These are phyloP conservation scores for Trametes versicolor DNA, from an alignment of 1,284 basidiomycete genomes.

Conservation along the genomic window DNA sequence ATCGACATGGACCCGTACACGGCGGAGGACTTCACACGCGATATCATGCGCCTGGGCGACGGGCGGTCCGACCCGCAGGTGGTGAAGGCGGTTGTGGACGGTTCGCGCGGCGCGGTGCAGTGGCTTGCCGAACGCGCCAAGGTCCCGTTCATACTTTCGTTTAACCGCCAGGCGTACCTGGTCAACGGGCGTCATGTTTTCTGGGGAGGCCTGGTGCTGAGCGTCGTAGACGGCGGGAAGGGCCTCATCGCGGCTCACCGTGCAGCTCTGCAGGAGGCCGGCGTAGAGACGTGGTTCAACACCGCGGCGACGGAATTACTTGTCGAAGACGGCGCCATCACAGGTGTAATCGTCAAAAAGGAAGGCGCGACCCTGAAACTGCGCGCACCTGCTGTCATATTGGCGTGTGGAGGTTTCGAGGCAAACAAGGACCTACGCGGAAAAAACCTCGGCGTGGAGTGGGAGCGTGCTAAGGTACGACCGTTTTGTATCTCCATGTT, in stretches of 20 bases:
- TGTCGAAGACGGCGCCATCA: slow-evolving; percentile 48
- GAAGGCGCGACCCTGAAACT: slow-evolving; percentile 50
- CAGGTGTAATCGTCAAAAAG: slow-evolving; percentile 56
- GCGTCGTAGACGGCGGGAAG: slow-evolving; percentile 70
- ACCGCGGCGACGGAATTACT: slow-evolving; percentile 57
- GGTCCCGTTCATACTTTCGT: slow-evolving; percentile 67
- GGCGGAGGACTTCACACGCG: slow-evolving; percentile 58
- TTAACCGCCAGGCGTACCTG: slow-evolving; percentile 73
- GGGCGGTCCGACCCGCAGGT: slow-evolving; percentile 58
- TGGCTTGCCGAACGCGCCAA: slow-evolving; percentile 64
- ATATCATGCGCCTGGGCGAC: slow-evolving; percentile 67
- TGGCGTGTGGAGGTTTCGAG: slow-evolving; percentile 75
- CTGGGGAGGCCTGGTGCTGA: slow-evolving; percentile 73
- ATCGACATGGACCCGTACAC: slow-evolving; percentile 72
- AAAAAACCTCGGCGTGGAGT: slow-evolving; percentile 62
- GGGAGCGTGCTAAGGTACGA: slow-evolving; percentile 64
- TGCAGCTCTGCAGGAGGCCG: slow-evolving; percentile 56
- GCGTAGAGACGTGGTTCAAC: slow-evolving; percentile 66
- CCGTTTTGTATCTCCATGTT: background rate
- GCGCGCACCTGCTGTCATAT: slow-evolving; percentile 55
- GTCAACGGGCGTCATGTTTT: slow-evolving; percentile 69
- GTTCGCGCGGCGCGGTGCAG: slow-evolving; percentile 61
- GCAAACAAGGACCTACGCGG: slow-evolving; percentile 59
- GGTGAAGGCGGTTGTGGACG: slow-evolving; percentile 62
- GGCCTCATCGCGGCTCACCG: slow-evolving; percentile 69